Evolutionary conservation across 2,329 filamentous ascomycete species (phyloP), one percentile per base, ranked within the genome.

Genomic region (Alternaria dauci): DNA sequence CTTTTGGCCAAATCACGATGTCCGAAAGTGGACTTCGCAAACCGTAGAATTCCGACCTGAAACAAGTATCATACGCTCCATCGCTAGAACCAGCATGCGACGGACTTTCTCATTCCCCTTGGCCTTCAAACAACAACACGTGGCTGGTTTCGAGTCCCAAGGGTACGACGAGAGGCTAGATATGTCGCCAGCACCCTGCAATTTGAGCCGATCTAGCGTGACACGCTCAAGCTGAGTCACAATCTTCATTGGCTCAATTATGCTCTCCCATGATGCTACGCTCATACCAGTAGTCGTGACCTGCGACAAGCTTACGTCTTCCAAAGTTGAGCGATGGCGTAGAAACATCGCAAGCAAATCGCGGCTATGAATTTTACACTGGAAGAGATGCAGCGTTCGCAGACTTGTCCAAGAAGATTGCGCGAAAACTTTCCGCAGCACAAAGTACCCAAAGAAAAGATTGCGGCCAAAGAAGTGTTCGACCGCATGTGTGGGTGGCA

Each of bases 361-460:
- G 30, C 46, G 46, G 12, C 30, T 30, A 23, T 48, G 46, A 16
- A 11, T 34, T 1, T 30, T 18, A 36, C 30, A 48, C 2, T 23
- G 46, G 8, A 48, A 48, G 30, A 48, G 46, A 48, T 48, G 46
- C 32, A 48, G 8, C 46, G 46, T 48, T 12, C 30, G 46, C 23
- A 48, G 46, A 16, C 8, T 48, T 5, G 8, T n/a, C 46, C 46
- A 48, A 18, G 46, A 48, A 4, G 30, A 48, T 18, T 36, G 46
- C 20, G 30, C 14, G 25, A 48, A 20, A 23, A 48, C 18, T 7
- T 20, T 48, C 23, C 46, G 46, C 30, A 48, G 4, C 16, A 48
- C 14, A 20, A 32, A 34, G 30, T 48, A 34, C 30, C 32, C 30
- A 16, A 48, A 36, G 46, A 2, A 20, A 12, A 32, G 20, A 34